Conservation (phyloP, 352 stramenopile species). For the Globisporangium spinosum region DNA sequence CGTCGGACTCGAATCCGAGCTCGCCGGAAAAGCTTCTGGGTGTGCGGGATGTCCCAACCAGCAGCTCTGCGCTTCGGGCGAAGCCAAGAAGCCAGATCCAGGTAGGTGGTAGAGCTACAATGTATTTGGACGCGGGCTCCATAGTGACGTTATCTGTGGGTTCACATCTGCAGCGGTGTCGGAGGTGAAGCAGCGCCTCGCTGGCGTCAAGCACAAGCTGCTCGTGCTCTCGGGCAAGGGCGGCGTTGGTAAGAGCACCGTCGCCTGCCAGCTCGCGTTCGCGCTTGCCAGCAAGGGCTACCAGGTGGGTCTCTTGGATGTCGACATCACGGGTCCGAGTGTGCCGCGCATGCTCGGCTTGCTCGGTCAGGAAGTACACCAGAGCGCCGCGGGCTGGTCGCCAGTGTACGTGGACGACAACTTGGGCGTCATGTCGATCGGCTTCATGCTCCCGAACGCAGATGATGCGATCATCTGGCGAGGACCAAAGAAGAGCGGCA, state of each 20-base stretch:
- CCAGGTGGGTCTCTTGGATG: conserved; percentile 96
- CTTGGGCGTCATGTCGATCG: conserved; percentile 99
- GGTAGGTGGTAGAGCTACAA: conserved; percentile 18
- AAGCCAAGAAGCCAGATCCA: conserved; percentile 82
- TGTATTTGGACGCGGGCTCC: conserved; percentile 20
- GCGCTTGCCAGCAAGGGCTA: conserved; percentile 92
- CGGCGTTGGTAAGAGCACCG: conserved; percentile 98
- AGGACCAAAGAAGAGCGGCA: conserved; percentile 98
- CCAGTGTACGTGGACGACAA: conserved; percentile 99
- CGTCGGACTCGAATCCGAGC: conserved; percentile 92
- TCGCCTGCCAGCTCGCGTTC: conserved; percentile 98
- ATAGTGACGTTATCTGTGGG: conserved; percentile 32
- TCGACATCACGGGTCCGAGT: conserved; percentile 99
- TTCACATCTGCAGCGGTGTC: conserved; percentile 38
- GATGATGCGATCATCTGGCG: conserved; percentile 99
- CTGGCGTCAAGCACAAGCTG: conserved; percentile 94
- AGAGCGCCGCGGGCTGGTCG: conserved; percentile 98
- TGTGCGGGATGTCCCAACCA: conserved; percentile 99
- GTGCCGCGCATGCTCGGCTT: conserved; percentile 97
- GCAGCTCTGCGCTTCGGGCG: conserved; percentile 91
- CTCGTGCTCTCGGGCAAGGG: conserved; percentile 99
- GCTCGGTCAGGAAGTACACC: conserved; percentile 93
- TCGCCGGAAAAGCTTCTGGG: conserved; percentile 91
- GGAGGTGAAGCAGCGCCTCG: conserved; percentile 86
- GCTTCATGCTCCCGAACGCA: conserved; percentile 97